These are phyloP conservation scores for Lomentospora prolificans DNA, from an alignment of 2,329 filamentous ascomycete species.

Conservation along the genomic window DNA sequence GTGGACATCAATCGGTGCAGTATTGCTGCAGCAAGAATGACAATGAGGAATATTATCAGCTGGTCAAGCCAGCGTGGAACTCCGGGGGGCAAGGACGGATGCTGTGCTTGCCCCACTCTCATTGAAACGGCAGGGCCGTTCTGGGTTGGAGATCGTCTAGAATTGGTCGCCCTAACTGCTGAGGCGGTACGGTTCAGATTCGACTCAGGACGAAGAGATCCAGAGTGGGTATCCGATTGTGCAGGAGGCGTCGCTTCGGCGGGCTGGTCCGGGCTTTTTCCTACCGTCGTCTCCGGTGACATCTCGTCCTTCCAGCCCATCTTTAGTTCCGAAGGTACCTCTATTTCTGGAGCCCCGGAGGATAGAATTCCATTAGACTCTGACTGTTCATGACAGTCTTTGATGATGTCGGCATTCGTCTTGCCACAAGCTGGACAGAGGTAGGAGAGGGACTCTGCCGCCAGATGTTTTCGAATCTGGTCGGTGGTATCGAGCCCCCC, in stretches of 20 bases:
- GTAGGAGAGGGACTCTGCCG: constrained; percentile 55
- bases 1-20: background rate
- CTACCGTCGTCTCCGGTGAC: constrained; percentile 24
- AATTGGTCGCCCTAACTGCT: background rate
- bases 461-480: constrained; percentile 57
- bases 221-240: too few species aligned
- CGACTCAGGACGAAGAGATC: too few species aligned
- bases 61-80: constrained; percentile 6
- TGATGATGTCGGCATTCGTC: constrained; percentile 64
- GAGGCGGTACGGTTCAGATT: background rate
- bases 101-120: background rate
- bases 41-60: constrained; percentile 1
- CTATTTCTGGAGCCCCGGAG: constrained; percentile 28
- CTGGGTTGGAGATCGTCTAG: background rate
- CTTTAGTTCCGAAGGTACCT: constrained; percentile 45
- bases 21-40: constrained; percentile 1
- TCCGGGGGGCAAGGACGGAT: background rate
- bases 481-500: constrained; percentile 75
- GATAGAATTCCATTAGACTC: constrained; percentile 26
- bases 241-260: constrained; percentile 30
- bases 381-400: constrained; percentile 51
- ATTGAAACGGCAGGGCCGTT: background rate
- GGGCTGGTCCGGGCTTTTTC: background rate
- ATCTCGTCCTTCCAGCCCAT: constrained; percentile 69
- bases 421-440: constrained; percentile 61